Conservation (phyloP, 2,329 filamentous ascomycete genomes). For the Simplicillium sp. region DNA sequence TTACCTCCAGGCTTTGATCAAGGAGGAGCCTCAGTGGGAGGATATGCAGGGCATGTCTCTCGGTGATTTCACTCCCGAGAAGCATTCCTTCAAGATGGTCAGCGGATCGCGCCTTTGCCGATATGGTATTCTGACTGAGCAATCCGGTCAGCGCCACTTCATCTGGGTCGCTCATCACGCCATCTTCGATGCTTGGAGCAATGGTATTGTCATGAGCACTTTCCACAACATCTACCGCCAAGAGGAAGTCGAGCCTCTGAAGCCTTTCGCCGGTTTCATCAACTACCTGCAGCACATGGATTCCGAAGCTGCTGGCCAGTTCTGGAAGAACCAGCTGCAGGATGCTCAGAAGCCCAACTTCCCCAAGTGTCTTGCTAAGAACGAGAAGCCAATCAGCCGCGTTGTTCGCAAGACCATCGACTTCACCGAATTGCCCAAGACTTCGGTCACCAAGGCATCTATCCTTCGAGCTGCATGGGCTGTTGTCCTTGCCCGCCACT, state of each 20-base stretch:
- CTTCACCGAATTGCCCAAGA: too few relatives aligned
- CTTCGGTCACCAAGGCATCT: neutral
- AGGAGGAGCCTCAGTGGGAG: constrained; percentile 1
- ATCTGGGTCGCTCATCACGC: constrained; percentile 1
- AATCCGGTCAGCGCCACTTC: neutral
- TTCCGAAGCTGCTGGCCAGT: neutral
- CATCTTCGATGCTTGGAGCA: constrained; percentile 2
- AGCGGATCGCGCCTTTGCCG: neutral
- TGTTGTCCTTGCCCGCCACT: neutral
- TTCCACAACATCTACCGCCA: neutral
- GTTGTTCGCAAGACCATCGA: too few relatives aligned
- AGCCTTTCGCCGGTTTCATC: neutral
- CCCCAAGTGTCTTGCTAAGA: too few relatives aligned
- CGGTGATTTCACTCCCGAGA: neutral
- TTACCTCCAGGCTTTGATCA: constrained; percentile 3
- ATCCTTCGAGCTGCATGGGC: constrained; percentile 3
- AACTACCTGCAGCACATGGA: neutral
- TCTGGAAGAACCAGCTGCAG: constrained; percentile 1
- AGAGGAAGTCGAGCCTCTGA: neutral
- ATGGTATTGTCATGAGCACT: neutral
- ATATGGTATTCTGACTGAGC: neutral
- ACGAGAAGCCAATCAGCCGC: too few relatives aligned
- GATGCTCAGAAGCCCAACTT: neutral
- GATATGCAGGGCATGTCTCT: neutral
- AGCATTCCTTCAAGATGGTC: neutral